phyloP scores from a whole-genome alignment of 179 eudicot genomes.

The Gypsophila paniculata region DNA sequence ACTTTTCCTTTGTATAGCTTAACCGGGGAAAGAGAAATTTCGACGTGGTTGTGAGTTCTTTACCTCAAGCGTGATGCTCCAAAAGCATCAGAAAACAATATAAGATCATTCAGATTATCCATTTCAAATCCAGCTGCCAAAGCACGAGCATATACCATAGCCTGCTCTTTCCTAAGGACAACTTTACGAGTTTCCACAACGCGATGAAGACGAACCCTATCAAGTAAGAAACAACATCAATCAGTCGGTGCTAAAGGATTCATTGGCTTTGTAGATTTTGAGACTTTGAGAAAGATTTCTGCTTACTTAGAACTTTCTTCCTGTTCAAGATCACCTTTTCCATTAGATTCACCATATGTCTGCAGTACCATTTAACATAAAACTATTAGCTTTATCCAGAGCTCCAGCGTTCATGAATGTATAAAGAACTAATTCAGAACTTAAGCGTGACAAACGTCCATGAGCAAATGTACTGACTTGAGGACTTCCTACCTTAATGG shows the following conservation, averaged over 20 bases:
- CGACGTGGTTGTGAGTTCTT: background rate
- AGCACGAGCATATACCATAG: conserved; percentile 90
- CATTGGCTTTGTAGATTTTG: background rate
- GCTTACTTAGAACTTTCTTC: conserved; percentile 71
- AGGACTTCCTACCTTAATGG: conserved; percentile 11
- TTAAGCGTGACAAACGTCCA: too few relatives aligned
- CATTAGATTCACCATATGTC: conserved; percentile 37
- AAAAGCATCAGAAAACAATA: conserved; percentile 68
- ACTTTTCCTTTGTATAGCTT: background rate
- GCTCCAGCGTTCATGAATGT: background rate
- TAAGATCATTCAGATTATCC: conserved; percentile 54
- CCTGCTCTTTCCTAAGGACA: conserved; percentile 72
- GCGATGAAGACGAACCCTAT: conserved; percentile 68
- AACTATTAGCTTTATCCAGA: conserved; percentile 9
- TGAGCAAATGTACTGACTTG: too few relatives aligned
- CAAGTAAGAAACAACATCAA: conserved; percentile 20
- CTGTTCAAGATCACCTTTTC: conserved; percentile 34
- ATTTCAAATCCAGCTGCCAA: conserved; percentile 75
- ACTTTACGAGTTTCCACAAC: conserved; percentile 70
- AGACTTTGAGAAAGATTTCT: background rate
- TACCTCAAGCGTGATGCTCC: conserved; percentile 89
- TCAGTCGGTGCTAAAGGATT: background rate
- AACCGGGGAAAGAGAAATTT: background rate
- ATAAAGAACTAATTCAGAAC: background rate
- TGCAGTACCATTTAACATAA: conserved; percentile 24